Percentiles rank a stretch among this genome's conserved stretches.
Evolutionary conservation across 106 monocot genomes (phyloP).

Genomic region (Xerophyta viscosa): DNA sequence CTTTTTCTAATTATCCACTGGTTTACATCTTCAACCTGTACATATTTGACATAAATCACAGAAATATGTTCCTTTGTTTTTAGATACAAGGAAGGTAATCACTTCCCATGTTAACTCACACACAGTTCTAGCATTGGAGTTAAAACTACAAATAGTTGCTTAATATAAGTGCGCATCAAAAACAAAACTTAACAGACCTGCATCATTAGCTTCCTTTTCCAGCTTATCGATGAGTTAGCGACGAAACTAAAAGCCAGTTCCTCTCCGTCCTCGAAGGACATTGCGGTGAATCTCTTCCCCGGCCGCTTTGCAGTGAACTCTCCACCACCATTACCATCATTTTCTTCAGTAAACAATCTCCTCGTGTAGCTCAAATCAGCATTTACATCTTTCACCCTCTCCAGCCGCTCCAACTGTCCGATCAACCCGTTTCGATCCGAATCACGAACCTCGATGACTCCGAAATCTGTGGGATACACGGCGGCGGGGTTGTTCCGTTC

Average conservation of each 20-base stretch:
- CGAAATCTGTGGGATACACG: conserved; percentile 85
- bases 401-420: conserved; percentile 38
- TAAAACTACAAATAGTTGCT: not conserved
- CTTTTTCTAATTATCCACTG: no score
- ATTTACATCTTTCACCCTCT: conserved; percentile 62
- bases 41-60: not conserved
- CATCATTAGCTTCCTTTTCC: conserved; percentile 70
- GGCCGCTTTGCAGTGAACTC: conserved; percentile 27
- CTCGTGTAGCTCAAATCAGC: conserved; percentile 53
- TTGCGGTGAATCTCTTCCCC: conserved; percentile 73
- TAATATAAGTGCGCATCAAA: not conserved
- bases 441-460: conserved; percentile 55
- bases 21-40: not conserved
- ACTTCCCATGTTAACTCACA: not conserved
- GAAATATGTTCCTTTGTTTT: not conserved
- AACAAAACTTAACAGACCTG: conserved; percentile 34
- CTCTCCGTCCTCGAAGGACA: conserved; percentile 63
- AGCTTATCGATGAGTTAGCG: conserved; percentile 32
- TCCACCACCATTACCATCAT: conserved; percentile 8
- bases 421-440: conserved; percentile 19
- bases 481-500: conserved; percentile 69
- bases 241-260: not conserved
- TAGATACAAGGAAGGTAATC: no score
- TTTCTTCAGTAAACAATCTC: conserved; percentile 42
- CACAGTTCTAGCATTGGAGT: no score